phyloP scores from a whole-genome alignment of 1,139 yeast genomes.

The Hansenula lynferdii region DNA sequence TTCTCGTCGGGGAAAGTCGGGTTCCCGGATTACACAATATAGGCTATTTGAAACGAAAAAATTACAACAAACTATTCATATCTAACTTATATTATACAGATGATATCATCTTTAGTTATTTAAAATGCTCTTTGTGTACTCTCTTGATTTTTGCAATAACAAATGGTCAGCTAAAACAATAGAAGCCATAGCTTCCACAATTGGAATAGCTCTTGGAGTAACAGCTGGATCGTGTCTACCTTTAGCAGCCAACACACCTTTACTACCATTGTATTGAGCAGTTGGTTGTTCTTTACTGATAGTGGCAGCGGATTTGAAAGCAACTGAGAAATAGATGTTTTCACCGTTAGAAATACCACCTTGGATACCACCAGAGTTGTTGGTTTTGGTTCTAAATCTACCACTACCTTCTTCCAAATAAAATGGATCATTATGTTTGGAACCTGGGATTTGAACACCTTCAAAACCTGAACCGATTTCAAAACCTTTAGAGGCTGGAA shows the following conservation, averaged over 20 bases:
- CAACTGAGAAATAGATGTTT: slow-evolving; percentile 87
- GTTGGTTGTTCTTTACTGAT: slow-evolving; percentile 91
- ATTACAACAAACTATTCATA: too few species aligned
- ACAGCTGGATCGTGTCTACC: slow-evolving; percentile 99
- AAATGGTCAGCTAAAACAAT: slow-evolving; percentile 84
- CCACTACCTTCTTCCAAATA: slow-evolving; percentile 48
- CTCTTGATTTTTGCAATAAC: slow-evolving; percentile 83
- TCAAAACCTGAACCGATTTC: slow-evolving; percentile 95
- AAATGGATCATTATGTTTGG: slow-evolving; percentile 90
- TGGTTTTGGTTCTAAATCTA: slow-evolving; percentile 76
- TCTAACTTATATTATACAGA: background rate
- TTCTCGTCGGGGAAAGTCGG: slow-evolving; percentile 1
- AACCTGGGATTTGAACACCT: slow-evolving; percentile 89
- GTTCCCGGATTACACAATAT: background rate
- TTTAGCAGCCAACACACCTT: slow-evolving; percentile 87
- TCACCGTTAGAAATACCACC: slow-evolving; percentile 98
- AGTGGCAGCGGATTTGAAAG: slow-evolving; percentile 98
- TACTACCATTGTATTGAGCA: slow-evolving; percentile 78
- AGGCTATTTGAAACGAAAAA: too few species aligned
- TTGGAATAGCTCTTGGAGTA: slow-evolving; percentile 98
- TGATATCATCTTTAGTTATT: background rate
- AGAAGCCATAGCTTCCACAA: slow-evolving; percentile 97
- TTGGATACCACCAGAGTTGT: slow-evolving; percentile 95
- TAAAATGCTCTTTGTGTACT: slow-evolving; percentile 25
- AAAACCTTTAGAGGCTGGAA: slow-evolving; percentile 97